A percentile compares a stretch with the other conserved stretches of the same genome.
phyloP scores from a whole-genome alignment of 2,329 filamentous ascomycete genomes.

The Scolecobasidium constrictum region DNA sequence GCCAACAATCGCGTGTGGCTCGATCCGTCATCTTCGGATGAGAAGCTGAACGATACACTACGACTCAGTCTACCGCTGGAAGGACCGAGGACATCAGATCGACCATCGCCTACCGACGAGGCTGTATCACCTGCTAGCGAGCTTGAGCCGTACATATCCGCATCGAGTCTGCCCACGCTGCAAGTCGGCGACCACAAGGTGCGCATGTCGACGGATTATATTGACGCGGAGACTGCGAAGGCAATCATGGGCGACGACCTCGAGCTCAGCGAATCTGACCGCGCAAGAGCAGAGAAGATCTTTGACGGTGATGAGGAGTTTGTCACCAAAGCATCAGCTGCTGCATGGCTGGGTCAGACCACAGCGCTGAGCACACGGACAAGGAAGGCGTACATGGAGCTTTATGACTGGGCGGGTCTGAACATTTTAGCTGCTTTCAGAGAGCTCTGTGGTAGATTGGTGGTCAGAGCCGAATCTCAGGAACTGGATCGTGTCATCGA shows the following conservation, averaged over 20 bases:
- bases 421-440: slow-evolving; percentile 73
- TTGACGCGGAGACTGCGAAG: slow-evolving; percentile 2
- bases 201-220: slow-evolving; percentile 7
- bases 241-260: slow-evolving; percentile 12
- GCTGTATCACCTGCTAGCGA: slow-evolving; percentile 27
- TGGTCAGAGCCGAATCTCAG: slow-evolving; percentile 86
- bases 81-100: slow-evolving; percentile 23
- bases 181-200: slow-evolving; percentile 37
- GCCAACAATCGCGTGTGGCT: slow-evolving; percentile 27
- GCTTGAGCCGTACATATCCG: slow-evolving; percentile 35
- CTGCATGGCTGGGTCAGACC: slow-evolving; percentile 75
- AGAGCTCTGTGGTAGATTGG: slow-evolving; percentile 67
- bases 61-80: slow-evolving; percentile 27
- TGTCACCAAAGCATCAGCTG: slow-evolving; percentile 67
- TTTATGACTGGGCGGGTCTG: slow-evolving; percentile 75
- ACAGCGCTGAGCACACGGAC: slow-evolving; percentile 41
- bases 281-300: slow-evolving; percentile 68
- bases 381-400: slow-evolving; percentile 76
- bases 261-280: slow-evolving; percentile 55
- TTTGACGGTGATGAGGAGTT: slow-evolving; percentile 78
- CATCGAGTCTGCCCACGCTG: slow-evolving; percentile 38
- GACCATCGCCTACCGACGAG: slow-evolving; percentile 2
- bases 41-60: slow-evolving; percentile 19
- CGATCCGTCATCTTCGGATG: slow-evolving; percentile 25
- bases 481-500: slow-evolving; percentile 92